Percentiles rank a stretch among this genome's conserved stretches.
Conservation (phyloP, 2,329 filamentous ascomycete species). For the Thielaviopsis punctulata region DNA sequence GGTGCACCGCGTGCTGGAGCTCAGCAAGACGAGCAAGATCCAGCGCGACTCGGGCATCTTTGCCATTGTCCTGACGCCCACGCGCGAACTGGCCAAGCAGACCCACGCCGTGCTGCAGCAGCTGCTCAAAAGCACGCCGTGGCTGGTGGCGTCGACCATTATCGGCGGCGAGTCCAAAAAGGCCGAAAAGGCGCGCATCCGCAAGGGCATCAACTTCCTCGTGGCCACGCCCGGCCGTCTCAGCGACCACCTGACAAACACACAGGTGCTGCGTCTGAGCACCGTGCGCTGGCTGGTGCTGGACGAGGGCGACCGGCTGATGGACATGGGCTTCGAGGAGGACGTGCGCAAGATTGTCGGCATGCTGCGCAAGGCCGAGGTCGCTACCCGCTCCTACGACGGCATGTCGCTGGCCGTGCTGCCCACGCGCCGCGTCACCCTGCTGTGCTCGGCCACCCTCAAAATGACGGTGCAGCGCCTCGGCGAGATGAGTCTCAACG, state of each 20-base stretch:
- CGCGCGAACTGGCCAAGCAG: conserved; percentile 85
- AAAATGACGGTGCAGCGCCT: conserved; percentile 93
- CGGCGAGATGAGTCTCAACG: conserved; percentile 86
- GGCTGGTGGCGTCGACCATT: conserved; percentile 81
- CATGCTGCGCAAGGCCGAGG: conserved; percentile 49
- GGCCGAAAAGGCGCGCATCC: conserved; percentile 77
- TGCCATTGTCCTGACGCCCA: conserved; percentile 84
- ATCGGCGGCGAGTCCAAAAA: conserved; percentile 53
- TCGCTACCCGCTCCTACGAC: conserved; percentile 42
- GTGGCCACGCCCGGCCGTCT: conserved; percentile 87
- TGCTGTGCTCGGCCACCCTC: conserved; percentile 92
- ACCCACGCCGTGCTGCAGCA: conserved; percentile 76
- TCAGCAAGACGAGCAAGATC: conserved; percentile 48
- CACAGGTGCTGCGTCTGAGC: conserved; percentile 71
- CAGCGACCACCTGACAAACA: conserved; percentile 83
- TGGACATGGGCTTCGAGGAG: conserved; percentile 95
- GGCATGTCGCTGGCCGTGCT: conserved; percentile 43
- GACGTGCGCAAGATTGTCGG: conserved; percentile 77
- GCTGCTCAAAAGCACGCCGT: conserved; percentile 74
- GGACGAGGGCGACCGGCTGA: conserved; percentile 92
- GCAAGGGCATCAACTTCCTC: conserved; percentile 89
- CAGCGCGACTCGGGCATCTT: conserved; percentile 80
- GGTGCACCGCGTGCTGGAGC: conserved; percentile 67
- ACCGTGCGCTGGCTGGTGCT: conserved; percentile 86
- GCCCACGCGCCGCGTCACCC: conserved; percentile 60